Evolutionary conservation across 2,329 filamentous ascomycete species (phyloP).

Genomic region (Onygenales sp.): DNA sequence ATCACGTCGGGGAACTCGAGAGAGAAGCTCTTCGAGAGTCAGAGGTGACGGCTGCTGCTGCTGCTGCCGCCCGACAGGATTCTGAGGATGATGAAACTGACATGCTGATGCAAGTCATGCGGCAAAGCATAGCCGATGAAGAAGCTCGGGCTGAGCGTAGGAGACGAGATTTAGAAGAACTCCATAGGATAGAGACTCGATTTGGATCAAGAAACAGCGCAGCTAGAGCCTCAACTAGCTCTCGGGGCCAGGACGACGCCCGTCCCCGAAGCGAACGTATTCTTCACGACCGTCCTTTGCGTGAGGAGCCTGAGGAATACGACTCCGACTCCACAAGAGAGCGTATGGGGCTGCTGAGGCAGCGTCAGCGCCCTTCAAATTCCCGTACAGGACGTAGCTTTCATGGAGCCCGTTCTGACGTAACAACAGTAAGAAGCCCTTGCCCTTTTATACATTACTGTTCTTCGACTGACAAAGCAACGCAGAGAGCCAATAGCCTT

Average conservation of each 20-base stretch:
- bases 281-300: neutral
- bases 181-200: slow-evolving; percentile 5
- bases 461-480: too few relatives aligned
- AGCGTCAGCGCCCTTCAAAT: too few relatives aligned
- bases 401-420: too few relatives aligned
- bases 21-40: slow-evolving; percentile 4
- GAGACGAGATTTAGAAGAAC: slow-evolving; percentile 2
- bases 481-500: too few relatives aligned
- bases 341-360: too few relatives aligned
- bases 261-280: neutral
- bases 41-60: slow-evolving; percentile 1
- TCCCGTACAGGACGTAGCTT: too few relatives aligned
- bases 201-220: slow-evolving; percentile 4
- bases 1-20: neutral
- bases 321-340: neutral
- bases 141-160: neutral
- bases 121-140: slow-evolving; percentile 7
- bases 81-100: slow-evolving; percentile 3
- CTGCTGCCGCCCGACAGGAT: neutral
- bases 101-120: neutral
- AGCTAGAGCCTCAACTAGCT: neutral
- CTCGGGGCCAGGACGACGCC: slow-evolving; percentile 67
- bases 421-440: too few relatives aligned
- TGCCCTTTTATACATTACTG: too few relatives aligned
- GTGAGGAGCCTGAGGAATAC: neutral